Conservation (phyloP, 371 early-diverging fungal species). For the Fennellomyces sp. region DNA sequence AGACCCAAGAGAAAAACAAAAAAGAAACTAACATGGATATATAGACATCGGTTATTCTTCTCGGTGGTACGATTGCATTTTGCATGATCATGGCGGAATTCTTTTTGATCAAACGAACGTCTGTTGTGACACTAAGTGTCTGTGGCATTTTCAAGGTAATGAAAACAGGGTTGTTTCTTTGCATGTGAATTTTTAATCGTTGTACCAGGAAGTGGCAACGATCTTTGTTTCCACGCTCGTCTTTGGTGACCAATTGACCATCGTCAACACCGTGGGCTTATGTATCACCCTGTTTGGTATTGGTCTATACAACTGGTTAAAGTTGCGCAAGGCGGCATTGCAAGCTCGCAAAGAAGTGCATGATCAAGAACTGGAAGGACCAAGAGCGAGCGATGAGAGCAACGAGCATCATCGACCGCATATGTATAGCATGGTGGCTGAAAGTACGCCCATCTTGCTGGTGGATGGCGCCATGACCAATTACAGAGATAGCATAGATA, state of each 20-base stretch:
- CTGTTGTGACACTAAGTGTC: constrained; percentile 88
- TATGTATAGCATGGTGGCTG: constrained; percentile 48
- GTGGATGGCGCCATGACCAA: constrained; percentile 36
- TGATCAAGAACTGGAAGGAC: constrained; percentile 14
- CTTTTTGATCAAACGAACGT: constrained; percentile 83
- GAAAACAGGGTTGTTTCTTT: background rate
- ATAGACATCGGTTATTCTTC: constrained; percentile 38
- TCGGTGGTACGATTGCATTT: constrained; percentile 87
- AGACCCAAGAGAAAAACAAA: too few relatives aligned
- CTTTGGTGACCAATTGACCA: constrained; percentile 76
- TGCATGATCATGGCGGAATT: constrained; percentile 90
- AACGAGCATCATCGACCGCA: background rate
- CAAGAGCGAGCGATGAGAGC: constrained; percentile 7
- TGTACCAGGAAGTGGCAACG: constrained; percentile 68
- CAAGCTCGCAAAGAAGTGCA: constrained; percentile 13
- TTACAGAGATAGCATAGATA: constrained; percentile 30
- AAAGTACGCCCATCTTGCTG: constrained; percentile 51
- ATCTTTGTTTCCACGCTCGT: constrained; percentile 65
- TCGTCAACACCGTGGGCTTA: constrained; percentile 70
- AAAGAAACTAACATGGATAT: background rate
- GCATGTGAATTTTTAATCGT: background rate
- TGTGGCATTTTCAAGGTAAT: constrained; percentile 87
- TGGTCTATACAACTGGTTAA: constrained; percentile 64
- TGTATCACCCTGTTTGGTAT: constrained; percentile 76
- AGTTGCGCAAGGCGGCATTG: constrained; percentile 27